Base-by-base conservation (phyloP, 345 rosid genomes). In the Dipteronia sinensis region DNA sequence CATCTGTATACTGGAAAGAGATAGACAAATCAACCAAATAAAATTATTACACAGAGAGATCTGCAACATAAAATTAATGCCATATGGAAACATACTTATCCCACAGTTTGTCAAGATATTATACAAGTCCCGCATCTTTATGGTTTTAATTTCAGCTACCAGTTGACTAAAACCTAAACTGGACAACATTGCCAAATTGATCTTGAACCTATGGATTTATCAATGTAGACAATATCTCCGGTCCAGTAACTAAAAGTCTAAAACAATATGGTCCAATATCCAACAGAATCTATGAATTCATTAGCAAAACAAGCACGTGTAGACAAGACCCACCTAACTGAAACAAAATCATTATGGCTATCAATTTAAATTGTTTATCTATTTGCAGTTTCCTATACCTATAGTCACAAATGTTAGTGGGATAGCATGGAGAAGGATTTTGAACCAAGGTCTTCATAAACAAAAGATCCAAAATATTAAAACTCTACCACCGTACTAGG, bases 1-100 rank as follows among this genome's bases (percentile, higher is more conserved):
- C 99, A 69, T 96, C 99, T 38, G 97, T 89, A 82, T 86, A 83
- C 99, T 95, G 93, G 84, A 85, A 85, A 78, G 67, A 74, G 51
- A 56, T 68, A 69, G 67, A 77, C 29, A 80, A 72, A 71, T 53
- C 72, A 78, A 80, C 74, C 75, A 69, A 74, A 67, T 70, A 72
- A 31, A 19, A 42, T 4, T 42, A 17, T 46, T 42, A 17, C 51
- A 23, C 51, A 68, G 17, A 46, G 42, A 11, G 6, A 71, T 49
- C 27, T 38, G 61, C 20, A 75, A 22, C 12, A 20, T 20, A 3
- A 13, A 47, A 34, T 66, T n/a, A 55, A 55, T 25, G 25, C 38
- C 29, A n/a, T 6, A 63, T 0, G 10, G 65, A 25, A 63, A 5
- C 23, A 53, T 42, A 46, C 7, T 46, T 46, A 46, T 10, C 49